Percentiles rank a stretch among this genome's conserved stretches.
Conservation (phyloP, 192 early-diverging fungal genomes). For the Phycomyces blakesleeanus region DNA sequence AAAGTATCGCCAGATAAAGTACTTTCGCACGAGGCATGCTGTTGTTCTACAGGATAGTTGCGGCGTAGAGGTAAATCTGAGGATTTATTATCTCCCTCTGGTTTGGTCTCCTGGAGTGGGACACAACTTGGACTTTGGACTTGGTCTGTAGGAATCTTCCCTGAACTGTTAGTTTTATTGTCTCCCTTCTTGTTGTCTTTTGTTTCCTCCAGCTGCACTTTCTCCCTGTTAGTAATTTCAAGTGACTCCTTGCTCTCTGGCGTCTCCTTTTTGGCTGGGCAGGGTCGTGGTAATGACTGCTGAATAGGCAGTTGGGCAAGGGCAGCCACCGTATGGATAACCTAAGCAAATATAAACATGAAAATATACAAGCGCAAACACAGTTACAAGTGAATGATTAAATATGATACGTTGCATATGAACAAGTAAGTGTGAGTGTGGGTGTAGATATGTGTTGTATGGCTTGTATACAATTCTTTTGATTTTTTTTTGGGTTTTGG, state of each 20-base stretch:
- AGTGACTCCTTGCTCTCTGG: background rate
- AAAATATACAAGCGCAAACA: too few relatives aligned
- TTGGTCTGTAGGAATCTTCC: background rate
- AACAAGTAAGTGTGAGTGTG: too few relatives aligned
- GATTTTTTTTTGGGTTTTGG: too few relatives aligned
- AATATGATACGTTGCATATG: too few relatives aligned
- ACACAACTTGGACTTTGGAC: background rate
- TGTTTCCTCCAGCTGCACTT: background rate
- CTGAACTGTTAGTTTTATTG: background rate
- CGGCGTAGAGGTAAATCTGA: too few relatives aligned
- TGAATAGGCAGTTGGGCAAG: constrained; percentile 37
- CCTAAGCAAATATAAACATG: too few relatives aligned
- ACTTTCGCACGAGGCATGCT: too few relatives aligned
- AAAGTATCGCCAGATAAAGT: too few relatives aligned
- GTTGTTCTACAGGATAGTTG: too few relatives aligned
- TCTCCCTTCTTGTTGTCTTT: background rate
- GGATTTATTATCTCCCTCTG: background rate
- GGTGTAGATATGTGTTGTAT: too few relatives aligned
- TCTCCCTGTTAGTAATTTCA: background rate
- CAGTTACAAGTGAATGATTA: too few relatives aligned
- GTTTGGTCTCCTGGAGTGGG: background rate
- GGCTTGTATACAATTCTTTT: too few relatives aligned
- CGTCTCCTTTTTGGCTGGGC: constrained; percentile 9
- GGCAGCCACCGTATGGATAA: constrained; percentile 71
- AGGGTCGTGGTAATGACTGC: background rate